Base-by-base conservation (phyloP, 1,284 basidiomycete species). In the Ceratobasidium sp. region DNA sequence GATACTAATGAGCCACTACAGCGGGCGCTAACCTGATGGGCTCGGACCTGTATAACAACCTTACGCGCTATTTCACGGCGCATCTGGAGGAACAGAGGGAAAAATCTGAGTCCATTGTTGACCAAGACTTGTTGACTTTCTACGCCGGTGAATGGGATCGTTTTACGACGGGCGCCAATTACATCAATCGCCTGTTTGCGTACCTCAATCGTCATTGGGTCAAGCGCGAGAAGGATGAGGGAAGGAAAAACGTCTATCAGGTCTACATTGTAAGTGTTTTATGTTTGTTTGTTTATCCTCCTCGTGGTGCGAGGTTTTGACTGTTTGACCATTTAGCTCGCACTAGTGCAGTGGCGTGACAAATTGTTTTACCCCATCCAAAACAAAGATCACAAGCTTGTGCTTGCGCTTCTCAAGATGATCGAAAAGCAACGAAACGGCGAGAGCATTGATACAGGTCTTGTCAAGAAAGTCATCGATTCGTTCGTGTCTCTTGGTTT, bases 161-260 rank as follows among this genome's bases (percentile, higher is more conserved):
- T 50, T 99, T 98, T 83, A 99, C 97, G 0, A 95, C 91, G 0
- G 97, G 97, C 73, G 96, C 97, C 9, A 95, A 94, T 81, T 98
- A 96, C 81, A 92, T 99, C 79, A 96, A 98, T 80, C 91, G 96
- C 74, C 84, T 99, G 50, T 98, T 98, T 85, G 93, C 94, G 23
- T 98, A 98, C 82, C 89, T 98, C 74, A 98, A 99, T 81, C 93
- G 97, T 73, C 96, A 98, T 83, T 99, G 98, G 98, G 96, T 99
- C 61, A 98, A 98, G 84, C 89, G 97, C 55, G 96, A 99, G 81
- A 92, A 97, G 80, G 98, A 99, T 78, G 97, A 99, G 81, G 98
- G 98, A 5, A 88, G 95, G 79, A 98, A 96, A 83, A 92, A 93
- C 64, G 92, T 98, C 50, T 98, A 98, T 82, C 91, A 90, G 4